Percentiles rank a stretch among this genome's conserved stretches.
Evolutionary conservation across 1,284 basidiomycete species (phyloP).

Genomic region (Sanghuangporus weigelae): DNA sequence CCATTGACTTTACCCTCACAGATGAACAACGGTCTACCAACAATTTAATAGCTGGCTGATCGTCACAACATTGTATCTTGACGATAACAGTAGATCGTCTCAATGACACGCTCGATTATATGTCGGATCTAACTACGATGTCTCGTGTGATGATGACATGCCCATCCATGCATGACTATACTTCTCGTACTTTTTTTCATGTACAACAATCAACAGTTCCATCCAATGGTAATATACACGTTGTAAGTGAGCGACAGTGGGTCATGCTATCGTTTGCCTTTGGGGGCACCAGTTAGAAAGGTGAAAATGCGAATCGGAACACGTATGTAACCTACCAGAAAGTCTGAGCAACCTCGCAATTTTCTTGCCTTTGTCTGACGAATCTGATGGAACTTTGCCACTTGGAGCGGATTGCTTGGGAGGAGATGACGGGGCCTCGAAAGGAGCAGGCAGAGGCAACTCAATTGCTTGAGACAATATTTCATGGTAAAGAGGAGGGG

Average conservation of each 20-base stretch:
- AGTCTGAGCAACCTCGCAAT: constrained; percentile 71
- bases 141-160: too few species aligned
- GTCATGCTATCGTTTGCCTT: not conserved
- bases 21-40: not conserved
- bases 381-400: constrained; percentile 24
- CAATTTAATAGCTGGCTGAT: too few species aligned
- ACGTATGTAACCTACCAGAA: constrained; percentile 39
- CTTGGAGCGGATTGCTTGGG: constrained; percentile 14
- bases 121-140: too few species aligned
- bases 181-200: too few species aligned
- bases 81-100: not conserved
- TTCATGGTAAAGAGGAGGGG: constrained; percentile 60
- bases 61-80: not conserved
- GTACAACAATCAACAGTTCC: too few species aligned
- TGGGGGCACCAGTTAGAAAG: not conserved
- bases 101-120: too few species aligned
- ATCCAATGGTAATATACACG: too few species aligned
- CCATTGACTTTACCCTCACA: not conserved
- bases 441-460: constrained; percentile 49
- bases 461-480: constrained; percentile 55
- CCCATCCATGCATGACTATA: too few species aligned
- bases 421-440: constrained; percentile 2
- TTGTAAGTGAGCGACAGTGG: too few species aligned
- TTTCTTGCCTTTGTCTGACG: constrained; percentile 42
- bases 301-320: not conserved